Evolutionary conservation across 148 eudicot genomes (phyloP).

Genomic region (Agrostemma githago): DNA sequence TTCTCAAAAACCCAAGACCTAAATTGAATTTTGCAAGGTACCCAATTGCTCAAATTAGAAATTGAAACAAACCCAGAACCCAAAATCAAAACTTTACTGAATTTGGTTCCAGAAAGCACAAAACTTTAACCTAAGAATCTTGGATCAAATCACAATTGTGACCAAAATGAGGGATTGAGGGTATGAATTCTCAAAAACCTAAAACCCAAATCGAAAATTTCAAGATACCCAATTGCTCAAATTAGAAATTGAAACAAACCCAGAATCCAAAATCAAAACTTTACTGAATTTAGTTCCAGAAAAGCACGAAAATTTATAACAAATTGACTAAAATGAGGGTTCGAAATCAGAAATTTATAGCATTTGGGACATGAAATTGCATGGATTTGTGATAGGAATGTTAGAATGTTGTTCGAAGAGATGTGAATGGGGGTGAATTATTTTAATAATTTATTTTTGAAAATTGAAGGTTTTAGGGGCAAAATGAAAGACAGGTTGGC

Average conservation of each 20-base stretch:
- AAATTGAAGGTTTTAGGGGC: background rate
- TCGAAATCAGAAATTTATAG: constrained; percentile 7
- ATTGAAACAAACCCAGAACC: constrained; percentile 9
- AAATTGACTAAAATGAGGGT: background rate
- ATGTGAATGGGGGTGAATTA: constrained; percentile 18
- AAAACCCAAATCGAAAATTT: background rate
- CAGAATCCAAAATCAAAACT: constrained; percentile 19
- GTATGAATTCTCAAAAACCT: background rate
- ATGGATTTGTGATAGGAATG: constrained; percentile 12
- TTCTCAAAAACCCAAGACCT: background rate
- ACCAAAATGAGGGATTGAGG: background rate
- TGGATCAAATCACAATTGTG: background rate
- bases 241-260: constrained; percentile 1
- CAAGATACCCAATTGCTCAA: constrained; percentile 8
- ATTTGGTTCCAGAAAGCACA: background rate
- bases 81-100: constrained; percentile 18
- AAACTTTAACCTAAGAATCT: background rate
- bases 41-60: constrained; percentile 8
- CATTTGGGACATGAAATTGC: constrained; percentile 1
- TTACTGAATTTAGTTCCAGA: background rate
- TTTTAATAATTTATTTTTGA: background rate
- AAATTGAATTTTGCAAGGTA: background rate
- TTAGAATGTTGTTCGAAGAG: constrained; percentile 9
- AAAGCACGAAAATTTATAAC: background rate
- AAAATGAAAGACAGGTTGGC: constrained; percentile 21